phyloP scores from a whole-genome alignment of 768 basidiomycete genomes.

The Hydnomerulius pinastri region DNA sequence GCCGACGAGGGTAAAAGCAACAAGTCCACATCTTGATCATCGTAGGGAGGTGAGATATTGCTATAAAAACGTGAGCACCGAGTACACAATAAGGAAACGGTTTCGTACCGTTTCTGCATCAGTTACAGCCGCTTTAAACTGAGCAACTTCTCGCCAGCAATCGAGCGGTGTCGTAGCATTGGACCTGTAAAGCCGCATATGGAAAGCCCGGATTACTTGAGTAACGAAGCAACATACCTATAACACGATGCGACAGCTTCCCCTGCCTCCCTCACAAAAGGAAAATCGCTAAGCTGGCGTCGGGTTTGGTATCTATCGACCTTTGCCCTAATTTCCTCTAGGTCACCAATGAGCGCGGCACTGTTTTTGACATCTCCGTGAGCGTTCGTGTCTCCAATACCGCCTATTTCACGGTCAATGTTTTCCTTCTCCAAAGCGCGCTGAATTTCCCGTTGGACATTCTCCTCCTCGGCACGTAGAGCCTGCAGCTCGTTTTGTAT shows the following conservation, averaged over 20 bases:
- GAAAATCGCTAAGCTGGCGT: conserved; percentile 53
- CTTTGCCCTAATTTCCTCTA: conserved; percentile 72
- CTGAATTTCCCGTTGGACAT: conserved; percentile 73
- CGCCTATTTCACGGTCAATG: conserved; percentile 67
- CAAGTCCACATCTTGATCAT: no score
- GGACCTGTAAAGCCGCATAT: conserved; percentile 22
- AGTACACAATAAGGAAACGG: conserved; percentile 6
- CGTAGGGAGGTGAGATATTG: conserved; percentile 63
- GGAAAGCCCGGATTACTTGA: no score
- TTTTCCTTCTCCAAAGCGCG: conserved; percentile 85
- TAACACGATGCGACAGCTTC: conserved; percentile 76
- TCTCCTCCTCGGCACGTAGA: conserved; percentile 68
- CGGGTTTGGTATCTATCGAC: conserved; percentile 70
- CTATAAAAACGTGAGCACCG: conserved; percentile 36
- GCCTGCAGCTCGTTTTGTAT: conserved; percentile 70
- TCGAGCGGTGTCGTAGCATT: conserved; percentile 60
- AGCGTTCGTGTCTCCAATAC: conserved; percentile 44
- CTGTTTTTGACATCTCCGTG: conserved; percentile 57
- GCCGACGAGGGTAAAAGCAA: no score
- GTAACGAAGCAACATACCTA: conserved; percentile 45
- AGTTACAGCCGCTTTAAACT: conserved; percentile 70
- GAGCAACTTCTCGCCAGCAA: conserved; percentile 72
- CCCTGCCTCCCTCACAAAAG: conserved; percentile 55
- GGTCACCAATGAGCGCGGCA: conserved; percentile 64
- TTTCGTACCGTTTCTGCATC: conserved; percentile 66